Evolutionary conservation across 768 basidiomycete genomes (phyloP), one percentile per base, ranked within the genome.

Genomic region (Serendipita vermifera): DNA sequence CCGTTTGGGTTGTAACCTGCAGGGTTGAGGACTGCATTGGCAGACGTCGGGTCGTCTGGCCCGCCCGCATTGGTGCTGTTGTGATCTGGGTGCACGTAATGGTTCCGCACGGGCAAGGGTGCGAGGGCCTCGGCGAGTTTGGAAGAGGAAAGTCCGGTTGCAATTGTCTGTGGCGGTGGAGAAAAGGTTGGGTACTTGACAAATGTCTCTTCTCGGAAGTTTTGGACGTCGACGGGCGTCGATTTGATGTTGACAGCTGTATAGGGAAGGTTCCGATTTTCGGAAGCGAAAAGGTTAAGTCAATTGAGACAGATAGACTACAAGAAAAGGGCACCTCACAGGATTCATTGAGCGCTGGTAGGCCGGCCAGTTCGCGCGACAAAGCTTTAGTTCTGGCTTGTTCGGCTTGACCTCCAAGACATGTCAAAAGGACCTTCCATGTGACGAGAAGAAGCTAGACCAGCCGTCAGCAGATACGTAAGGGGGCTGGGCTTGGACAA

Each of bases 161-260:
- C 29, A 7, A 22, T n/a, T 7, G 65, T 60, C 3, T 60, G 31
- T 0, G 74, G 72, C 2, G 84, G 80, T 13, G 87, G 77, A 0
- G 77, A 75, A 67, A 97, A 98, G 0, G 96, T 94, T 2, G 96
- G 96, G 64, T 97, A 99, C 70, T 99, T 99, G 61, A 90, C 82
- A 5, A 85, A 79, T 9, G 87, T 92, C 69, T 99, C 96, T 66
- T 82, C 80, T 22, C 85, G 83, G 69, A 96, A 99, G 6, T 78
- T 73, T 59, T 91, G 83, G 53, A 97, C 84, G 68, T 98, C 96
- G 48, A 91, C 70, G 2, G 96, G 92, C 0, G 87, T 82, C 3
- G 91, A 84, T 69, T 97, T 98, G 64, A 96, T 83, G 38, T 77
- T 79, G 40, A 81, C 74, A 56, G 71, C 79, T 79, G 66, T 31